A percentile compares a stretch with the other conserved stretches of the same genome.
phyloP scores from a whole-genome alignment of 805 yeast genomes.

The Wickerhamomyces hampshirensis region DNA sequence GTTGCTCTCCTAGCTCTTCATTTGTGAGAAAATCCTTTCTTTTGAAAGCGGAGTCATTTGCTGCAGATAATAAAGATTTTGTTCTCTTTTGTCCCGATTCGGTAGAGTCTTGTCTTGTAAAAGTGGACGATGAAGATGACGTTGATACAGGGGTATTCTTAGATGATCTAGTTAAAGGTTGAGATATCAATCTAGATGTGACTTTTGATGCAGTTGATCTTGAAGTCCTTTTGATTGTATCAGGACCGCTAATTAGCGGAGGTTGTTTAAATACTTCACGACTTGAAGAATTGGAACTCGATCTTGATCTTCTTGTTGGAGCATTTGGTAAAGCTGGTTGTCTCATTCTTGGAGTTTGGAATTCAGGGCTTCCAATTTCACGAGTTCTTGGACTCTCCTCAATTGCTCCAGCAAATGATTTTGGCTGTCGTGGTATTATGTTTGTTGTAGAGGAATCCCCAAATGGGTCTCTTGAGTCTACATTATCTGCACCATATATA shows the following conservation, averaged over 20 bases:
- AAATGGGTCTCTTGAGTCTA: conserved; percentile 24
- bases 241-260: conserved; percentile 12
- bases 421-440: conserved; percentile 11
- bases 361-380: conserved; percentile 24
- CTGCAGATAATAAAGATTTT: conserved; percentile 10
- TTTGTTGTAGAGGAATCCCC: conserved; percentile 21
- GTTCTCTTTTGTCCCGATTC: conserved; percentile 19
- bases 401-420: conserved; percentile 6
- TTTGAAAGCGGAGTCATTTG: conserved; percentile 7
- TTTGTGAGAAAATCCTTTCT: conserved; percentile 14
- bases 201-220: conserved; percentile 39
- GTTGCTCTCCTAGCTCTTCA: conserved; percentile 33
- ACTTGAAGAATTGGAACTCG: conserved; percentile 5
- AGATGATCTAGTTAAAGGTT: conserved; percentile 28
- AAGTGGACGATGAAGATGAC: too few species aligned
- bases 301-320: conserved; percentile 32
- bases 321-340: conserved; percentile 33
- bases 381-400: conserved; percentile 16
- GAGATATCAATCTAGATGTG: conserved; percentile 43
- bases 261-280: conserved; percentile 18
- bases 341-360: conserved; percentile 38
- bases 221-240: conserved; percentile 20
- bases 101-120: conserved; percentile 1
- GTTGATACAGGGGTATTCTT: conserved; percentile 9
- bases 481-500: too few species aligned